phyloP scores from a whole-genome alignment of 2,329 filamentous ascomycete species.

The Sporothrix brunneoviolacea region DNA sequence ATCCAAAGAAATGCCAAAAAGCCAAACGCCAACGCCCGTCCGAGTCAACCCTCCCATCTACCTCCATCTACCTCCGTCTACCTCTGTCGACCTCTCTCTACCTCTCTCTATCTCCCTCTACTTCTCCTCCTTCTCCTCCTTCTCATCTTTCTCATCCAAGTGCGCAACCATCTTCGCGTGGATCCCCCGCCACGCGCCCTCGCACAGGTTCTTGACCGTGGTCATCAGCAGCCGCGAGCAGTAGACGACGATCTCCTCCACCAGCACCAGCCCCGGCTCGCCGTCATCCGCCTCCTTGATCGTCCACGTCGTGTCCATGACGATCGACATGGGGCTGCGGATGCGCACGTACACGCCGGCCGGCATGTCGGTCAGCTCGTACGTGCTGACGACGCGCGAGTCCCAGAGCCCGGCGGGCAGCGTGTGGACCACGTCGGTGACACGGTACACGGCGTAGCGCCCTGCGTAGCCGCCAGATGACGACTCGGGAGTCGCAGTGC shows the following conservation, averaged over 20 bases:
- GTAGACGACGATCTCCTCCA: constrained; percentile 43
- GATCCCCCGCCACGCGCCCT: constrained; percentile 43
- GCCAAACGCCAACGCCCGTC: too few relatives aligned
- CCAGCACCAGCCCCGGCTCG: constrained; percentile 32
- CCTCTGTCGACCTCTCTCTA: too few relatives aligned
- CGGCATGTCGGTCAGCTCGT: constrained; percentile 45
- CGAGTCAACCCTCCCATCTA: too few relatives aligned
- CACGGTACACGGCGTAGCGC: constrained; percentile 35
- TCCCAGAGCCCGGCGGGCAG: constrained; percentile 51
- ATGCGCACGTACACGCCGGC: constrained; percentile 45
- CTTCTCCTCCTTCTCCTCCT: neutral
- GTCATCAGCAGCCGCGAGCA: constrained; percentile 44
- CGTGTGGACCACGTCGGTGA: constrained; percentile 44
- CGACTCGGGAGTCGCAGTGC: too few relatives aligned
- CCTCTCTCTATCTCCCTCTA: neutral
- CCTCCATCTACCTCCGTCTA: too few relatives aligned
- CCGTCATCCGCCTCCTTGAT: constrained; percentile 25
- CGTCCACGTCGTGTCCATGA: constrained; percentile 49
- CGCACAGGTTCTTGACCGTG: constrained; percentile 45
- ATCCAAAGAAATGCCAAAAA: too few relatives aligned
- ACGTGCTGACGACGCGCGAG: constrained; percentile 45
- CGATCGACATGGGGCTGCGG: constrained; percentile 41
- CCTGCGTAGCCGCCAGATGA: too few relatives aligned
- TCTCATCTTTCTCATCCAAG: constrained; percentile 26
- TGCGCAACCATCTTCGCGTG: constrained; percentile 41